Conservation (phyloP, 805 yeast genomes). For the Lachancea sp. region DNA sequence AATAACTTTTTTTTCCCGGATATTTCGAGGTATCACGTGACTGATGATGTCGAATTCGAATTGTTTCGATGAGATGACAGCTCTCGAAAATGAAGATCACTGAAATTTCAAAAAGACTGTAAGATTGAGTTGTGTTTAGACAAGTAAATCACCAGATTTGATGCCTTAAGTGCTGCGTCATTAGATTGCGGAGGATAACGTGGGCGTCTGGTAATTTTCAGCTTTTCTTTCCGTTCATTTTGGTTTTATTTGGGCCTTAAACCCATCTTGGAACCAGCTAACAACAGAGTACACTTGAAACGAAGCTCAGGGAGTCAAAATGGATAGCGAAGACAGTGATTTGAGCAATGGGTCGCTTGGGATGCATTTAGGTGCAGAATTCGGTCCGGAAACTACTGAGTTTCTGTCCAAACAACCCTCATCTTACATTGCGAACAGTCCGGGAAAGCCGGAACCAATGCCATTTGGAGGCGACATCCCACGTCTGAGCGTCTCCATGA, state of each 20-base stretch:
- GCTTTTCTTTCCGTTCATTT: neutral
- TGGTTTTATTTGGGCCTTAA: no score
- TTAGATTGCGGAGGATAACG: neutral
- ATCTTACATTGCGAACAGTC: neutral
- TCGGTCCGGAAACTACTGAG: neutral
- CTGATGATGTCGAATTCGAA: no score
- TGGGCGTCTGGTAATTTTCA: neutral
- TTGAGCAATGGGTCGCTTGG: neutral
- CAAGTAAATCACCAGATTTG: neutral
- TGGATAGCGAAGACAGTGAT: neutral
- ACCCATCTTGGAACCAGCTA: no score
- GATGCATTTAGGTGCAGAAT: neutral
- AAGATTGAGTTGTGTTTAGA: neutral
- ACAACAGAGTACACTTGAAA: neutral
- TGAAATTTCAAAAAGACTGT: no score
- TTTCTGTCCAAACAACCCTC: neutral
- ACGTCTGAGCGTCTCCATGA: constrained; percentile 30
- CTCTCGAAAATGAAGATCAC: neutral
- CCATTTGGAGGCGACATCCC: constrained; percentile 17
- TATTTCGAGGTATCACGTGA: no score
- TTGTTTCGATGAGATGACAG: neutral
- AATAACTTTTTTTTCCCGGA: no score
- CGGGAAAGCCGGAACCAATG: neutral
- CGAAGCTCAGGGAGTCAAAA: neutral
- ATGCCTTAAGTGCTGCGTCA: neutral